Evolutionary conservation across 495 filamentous ascomycete genomes (phyloP).

Genomic region (Aspergillus biplanus): DNA sequence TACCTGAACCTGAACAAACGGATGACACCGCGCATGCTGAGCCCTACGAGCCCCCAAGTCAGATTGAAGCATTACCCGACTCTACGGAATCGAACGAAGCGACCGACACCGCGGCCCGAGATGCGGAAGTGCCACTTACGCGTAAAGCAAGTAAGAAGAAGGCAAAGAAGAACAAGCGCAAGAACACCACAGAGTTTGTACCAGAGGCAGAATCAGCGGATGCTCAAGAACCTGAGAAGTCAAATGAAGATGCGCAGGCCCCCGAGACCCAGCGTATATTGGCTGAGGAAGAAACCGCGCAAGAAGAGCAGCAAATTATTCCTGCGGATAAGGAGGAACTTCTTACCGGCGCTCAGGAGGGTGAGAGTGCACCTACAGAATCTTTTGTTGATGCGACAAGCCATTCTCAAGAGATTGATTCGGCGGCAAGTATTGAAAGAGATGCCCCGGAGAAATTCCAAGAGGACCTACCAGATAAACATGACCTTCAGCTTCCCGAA

Average conservation of each 20-base stretch:
- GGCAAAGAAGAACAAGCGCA: conserved; percentile 42
- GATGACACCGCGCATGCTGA: not conserved
- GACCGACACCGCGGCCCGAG: conserved; percentile 7
- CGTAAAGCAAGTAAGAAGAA: conserved; percentile 32
- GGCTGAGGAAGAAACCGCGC: not conserved
- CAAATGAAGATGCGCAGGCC: conserved; percentile 26
- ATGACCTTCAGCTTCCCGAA: conserved; percentile 24
- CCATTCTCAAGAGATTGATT: conserved; percentile 6
- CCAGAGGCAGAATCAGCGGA: conserved; percentile 8
- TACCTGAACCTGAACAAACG: not conserved
- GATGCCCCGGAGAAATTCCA: conserved; percentile 16
- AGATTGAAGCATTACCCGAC: not conserved
- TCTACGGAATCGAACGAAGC: conserved; percentile 18
- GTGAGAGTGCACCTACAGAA: conserved; percentile 2
- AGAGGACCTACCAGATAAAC: conserved; percentile 30
- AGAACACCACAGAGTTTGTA: conserved; percentile 15
- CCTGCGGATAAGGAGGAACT: not conserved
- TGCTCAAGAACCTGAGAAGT: conserved; percentile 27
- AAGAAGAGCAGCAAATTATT: not conserved
- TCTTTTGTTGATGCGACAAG: not conserved
- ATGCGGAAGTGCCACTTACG: conserved; percentile 18
- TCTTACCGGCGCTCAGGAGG: not conserved
- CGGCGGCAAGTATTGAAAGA: not conserved
- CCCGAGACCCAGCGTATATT: not conserved
- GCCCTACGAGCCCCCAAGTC: not conserved